phyloP scores from a whole-genome alignment of 2,329 filamentous ascomycete genomes.

The Penicillium freii region DNA sequence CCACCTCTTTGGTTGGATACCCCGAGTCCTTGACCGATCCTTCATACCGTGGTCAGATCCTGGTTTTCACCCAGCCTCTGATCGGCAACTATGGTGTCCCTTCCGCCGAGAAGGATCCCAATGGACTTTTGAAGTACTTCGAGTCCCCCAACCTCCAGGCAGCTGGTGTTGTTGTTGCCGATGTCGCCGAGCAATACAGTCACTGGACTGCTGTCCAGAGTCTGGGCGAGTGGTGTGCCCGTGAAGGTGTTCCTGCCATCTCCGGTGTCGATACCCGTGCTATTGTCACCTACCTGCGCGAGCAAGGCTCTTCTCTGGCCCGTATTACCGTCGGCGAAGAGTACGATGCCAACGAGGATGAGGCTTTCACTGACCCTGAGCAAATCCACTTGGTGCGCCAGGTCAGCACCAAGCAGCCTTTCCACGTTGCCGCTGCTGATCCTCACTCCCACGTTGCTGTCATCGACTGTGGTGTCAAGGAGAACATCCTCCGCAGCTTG shows the following conservation, averaged over 20 bases:
- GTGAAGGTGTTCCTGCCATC: slow-evolving; percentile 93
- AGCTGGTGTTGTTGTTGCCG: slow-evolving; percentile 90
- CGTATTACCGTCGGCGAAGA: slow-evolving; percentile 94
- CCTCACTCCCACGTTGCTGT: slow-evolving; percentile 88
- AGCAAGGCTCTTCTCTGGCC: slow-evolving; percentile 93
- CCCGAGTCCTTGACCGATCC: slow-evolving; percentile 79
- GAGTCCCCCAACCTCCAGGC: slow-evolving; percentile 98
- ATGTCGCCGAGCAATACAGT: slow-evolving; percentile 90
- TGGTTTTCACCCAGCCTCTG: slow-evolving; percentile 96
- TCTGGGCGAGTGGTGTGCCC: slow-evolving; percentile 87
- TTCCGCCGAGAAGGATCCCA: slow-evolving; percentile 77
- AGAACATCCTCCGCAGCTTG: slow-evolving; percentile 96
- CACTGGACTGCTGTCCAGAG: slow-evolving; percentile 99
- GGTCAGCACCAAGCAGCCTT: slow-evolving; percentile 96
- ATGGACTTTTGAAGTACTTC: slow-evolving; percentile 93
- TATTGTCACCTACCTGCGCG: slow-evolving; percentile 92
- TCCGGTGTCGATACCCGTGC: slow-evolving; percentile 95
- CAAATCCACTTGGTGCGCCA: slow-evolving; percentile 95
- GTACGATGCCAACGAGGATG: slow-evolving; percentile 97
- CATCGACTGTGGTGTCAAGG: slow-evolving; percentile 98
- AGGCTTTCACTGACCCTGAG: slow-evolving; percentile 90
- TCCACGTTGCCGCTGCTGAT: slow-evolving; percentile 82
- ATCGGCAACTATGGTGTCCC: slow-evolving; percentile 99
- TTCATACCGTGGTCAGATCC: slow-evolving; percentile 76
- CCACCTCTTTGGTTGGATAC: slow-evolving; percentile 95